Conservation (phyloP, 2,329 filamentous ascomycete species). For the Fusarium sp. region DNA sequence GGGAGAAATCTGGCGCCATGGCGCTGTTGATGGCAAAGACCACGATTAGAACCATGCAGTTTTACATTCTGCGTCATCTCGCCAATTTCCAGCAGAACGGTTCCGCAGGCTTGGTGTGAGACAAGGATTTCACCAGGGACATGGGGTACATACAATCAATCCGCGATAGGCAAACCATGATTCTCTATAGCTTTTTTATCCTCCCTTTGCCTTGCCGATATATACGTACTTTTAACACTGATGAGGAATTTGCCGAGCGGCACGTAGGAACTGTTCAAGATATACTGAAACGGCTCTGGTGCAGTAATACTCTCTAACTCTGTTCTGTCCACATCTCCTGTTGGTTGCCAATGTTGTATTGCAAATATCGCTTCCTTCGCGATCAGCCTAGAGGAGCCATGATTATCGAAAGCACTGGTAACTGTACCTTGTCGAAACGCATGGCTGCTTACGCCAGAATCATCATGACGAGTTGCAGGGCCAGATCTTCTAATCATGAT, state of each 20-base stretch:
- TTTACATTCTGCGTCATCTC: slow-evolving; percentile 27
- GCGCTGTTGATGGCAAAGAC: neutral
- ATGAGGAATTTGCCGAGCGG: neutral
- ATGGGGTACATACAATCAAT: slow-evolving; percentile 15
- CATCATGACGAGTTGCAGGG: neutral
- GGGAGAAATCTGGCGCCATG: neutral
- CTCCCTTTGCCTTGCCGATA: neutral
- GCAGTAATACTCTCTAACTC: neutral
- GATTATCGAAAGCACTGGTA: neutral
- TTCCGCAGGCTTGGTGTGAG: slow-evolving; percentile 23
- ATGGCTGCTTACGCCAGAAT: neutral
- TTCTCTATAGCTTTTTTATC: neutral
- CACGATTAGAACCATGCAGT: slow-evolving; percentile 3
- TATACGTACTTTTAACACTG: neutral
- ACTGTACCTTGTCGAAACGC: neutral
- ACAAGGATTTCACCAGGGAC: slow-evolving; percentile 6
- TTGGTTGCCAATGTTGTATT: slow-evolving; percentile 9
- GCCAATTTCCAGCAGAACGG: slow-evolving; percentile 38
- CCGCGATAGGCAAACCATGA: slow-evolving; percentile 19
- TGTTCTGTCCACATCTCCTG: neutral
- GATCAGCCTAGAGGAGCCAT: neutral
- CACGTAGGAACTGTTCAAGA: neutral
- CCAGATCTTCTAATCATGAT: neutral
- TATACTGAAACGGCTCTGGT: slow-evolving; percentile 13
- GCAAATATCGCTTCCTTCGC: slow-evolving; percentile 18